Evolutionary conservation across 2,329 filamentous ascomycete species (phyloP), one percentile per base, ranked within the genome.

Genomic region (Fusarium sp.): DNA sequence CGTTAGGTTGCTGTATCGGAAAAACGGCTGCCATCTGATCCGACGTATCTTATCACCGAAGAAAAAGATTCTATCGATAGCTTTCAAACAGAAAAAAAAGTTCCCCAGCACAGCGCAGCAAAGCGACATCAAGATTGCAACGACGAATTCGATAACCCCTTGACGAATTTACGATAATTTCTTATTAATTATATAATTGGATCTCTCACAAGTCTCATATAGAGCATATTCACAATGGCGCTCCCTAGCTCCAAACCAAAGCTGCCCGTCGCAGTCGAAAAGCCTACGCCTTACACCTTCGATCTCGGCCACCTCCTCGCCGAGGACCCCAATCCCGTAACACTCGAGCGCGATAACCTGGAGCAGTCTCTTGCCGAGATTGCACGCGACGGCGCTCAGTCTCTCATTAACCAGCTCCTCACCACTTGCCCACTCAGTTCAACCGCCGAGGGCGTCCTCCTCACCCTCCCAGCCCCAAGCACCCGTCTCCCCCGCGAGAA

Each of bases 351-450:
- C 49, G 63, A 76, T 27, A 72, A 80, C 33, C 77, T 88, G 62
- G 92, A 97, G 76, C 79, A 82, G 25, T 84, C 85, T 54, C 88
- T 98, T 58, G 83, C 88, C 61, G 79, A 84, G 36, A 86, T 88
- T 19, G 93, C 95, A 51, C 91, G 93, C 71, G 92, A 97, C 77
- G 93, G 92, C 76, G 92, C 93, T 11, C 95, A 99, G 79, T 88
- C 87, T 27, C 87, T 99, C 56, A 87, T 99, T 76, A 97, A 97
- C 83, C 93, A 98, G 78, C 88, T 99, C 58, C 88, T 99, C 35
- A 92, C 89, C 14, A 94, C 92, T 41, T 95, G 93, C 79, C 85
- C 91, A 23, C 88, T 97, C 69, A 85, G 82, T 57, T 89, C 89
- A 41, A 88, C 87, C 41, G 70, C 79, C 1, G 83, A 85, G 32